These are phyloP conservation scores for Glutinoglossum americanum DNA, from an alignment of 495 filamentous ascomycete species.

Conservation along the genomic window DNA sequence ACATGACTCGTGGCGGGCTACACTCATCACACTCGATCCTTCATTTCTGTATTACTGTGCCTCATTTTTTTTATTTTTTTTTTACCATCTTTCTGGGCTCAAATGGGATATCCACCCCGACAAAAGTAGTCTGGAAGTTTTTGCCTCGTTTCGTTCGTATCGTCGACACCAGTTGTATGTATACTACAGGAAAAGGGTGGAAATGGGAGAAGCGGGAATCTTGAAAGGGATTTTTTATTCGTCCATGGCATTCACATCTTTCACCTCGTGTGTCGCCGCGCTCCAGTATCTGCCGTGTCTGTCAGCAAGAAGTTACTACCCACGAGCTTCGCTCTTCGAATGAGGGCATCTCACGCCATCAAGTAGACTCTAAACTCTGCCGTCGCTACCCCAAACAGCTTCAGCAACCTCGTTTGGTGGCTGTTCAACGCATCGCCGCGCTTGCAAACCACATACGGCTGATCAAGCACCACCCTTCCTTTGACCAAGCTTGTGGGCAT, in stretches of 20 bases:
- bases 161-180: neutral
- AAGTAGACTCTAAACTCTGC: conserved; percentile 71
- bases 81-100: neutral
- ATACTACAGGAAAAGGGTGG: neutral
- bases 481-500: conserved; percentile 73
- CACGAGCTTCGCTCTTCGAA: neutral
- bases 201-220: neutral
- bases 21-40: neutral
- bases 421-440: conserved; percentile 68
- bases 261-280: conserved; percentile 34
- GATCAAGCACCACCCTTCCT: conserved; percentile 69
- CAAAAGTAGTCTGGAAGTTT: neutral
- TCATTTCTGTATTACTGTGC: neutral
- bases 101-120: neutral
- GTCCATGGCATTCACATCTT: conserved; percentile 28
- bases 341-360: conserved; percentile 31
- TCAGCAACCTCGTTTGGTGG: conserved; percentile 76
- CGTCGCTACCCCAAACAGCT: conserved; percentile 76
- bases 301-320: conserved; percentile 5
- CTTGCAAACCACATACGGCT: conserved; percentile 50
- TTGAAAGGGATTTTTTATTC: conserved; percentile 14
- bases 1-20: neutral
- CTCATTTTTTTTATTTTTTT: neutral
- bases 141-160: neutral
- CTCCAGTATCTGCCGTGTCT: conserved; percentile 32